Evolutionary conservation across 345 rosid genomes (phyloP).

Genomic region (Salix koriyanagi): DNA sequence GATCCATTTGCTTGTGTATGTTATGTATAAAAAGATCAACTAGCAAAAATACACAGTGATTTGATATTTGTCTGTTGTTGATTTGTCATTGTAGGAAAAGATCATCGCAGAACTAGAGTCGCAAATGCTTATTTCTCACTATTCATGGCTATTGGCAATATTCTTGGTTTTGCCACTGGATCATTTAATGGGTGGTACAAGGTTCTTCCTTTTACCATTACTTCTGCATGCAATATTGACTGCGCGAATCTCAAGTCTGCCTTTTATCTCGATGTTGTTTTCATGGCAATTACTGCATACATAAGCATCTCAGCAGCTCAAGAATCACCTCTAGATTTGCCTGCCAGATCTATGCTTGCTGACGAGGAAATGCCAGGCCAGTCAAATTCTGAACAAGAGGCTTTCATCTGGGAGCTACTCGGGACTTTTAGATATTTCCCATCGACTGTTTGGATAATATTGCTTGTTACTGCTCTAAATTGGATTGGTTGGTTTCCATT

Average conservation of each 20-base stretch:
- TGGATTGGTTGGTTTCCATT: slow-evolving; percentile 97
- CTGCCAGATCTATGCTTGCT: slow-evolving; percentile 21
- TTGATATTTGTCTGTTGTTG: slow-evolving; percentile 14
- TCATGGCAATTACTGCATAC: slow-evolving; percentile 59
- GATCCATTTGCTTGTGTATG: neutral
- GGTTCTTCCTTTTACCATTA: slow-evolving; percentile 69
- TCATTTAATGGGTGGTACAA: slow-evolving; percentile 84
- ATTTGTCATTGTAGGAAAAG: slow-evolving; percentile 58
- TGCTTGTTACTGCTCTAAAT: slow-evolving; percentile 75
- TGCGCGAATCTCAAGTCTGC: slow-evolving; percentile 97
- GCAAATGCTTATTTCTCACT: slow-evolving; percentile 94
- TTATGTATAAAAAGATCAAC: neutral
- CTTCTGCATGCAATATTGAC: slow-evolving; percentile 66
- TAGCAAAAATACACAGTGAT: neutral
- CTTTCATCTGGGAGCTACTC: slow-evolving; percentile 81
- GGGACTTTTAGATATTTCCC: slow-evolving; percentile 87
- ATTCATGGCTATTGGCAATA: slow-evolving; percentile 87
- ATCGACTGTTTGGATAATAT: slow-evolving; percentile 62
- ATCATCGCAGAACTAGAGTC: slow-evolving; percentile 81
- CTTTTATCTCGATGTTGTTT: slow-evolving; percentile 66
- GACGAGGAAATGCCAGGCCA: slow-evolving; percentile 46
- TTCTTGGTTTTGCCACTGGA: slow-evolving; percentile 94
- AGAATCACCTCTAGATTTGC: slow-evolving; percentile 54
- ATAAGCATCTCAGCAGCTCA: slow-evolving; percentile 63
- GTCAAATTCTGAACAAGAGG: slow-evolving; percentile 56